Conservation (phyloP, 768 basidiomycete genomes). For the Kwoniella heveanensis region DNA sequence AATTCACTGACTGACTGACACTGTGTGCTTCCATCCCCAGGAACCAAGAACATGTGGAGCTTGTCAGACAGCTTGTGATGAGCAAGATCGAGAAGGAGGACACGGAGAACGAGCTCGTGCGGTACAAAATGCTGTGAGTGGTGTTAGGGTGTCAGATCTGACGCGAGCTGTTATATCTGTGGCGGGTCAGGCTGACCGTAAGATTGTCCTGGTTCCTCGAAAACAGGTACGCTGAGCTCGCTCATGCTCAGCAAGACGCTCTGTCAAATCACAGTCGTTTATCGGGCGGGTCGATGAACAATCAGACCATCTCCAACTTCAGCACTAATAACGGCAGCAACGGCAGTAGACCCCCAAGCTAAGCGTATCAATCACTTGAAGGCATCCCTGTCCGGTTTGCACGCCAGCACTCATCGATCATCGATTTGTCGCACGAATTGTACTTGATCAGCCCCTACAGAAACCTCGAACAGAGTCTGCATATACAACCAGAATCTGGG, state of each 20-base stretch:
- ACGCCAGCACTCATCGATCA: no score
- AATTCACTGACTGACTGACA: conserved; percentile 11
- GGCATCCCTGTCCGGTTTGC: no score
- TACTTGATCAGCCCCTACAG: no score
- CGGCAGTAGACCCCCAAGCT: not conserved
- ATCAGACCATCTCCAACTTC: not conserved
- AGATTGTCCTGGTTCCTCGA: not conserved
- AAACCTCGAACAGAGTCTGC: no score
- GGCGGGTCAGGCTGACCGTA: no score
- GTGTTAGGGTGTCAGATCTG: not conserved
- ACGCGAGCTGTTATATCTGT: not conserved
- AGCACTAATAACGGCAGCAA: not conserved
- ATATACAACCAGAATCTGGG: no score
- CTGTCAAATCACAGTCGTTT: conserved; percentile 60
- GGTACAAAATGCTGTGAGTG: conserved; percentile 85
- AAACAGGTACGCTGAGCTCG: conserved; percentile 68
- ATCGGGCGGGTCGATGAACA: conserved; percentile 17
- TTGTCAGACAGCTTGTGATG: conserved; percentile 78
- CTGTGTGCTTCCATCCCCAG: conserved; percentile 28
- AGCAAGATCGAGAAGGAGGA: conserved; percentile 86
- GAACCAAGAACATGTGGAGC: conserved; percentile 55
- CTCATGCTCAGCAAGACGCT: conserved; percentile 74
- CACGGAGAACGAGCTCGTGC: conserved; percentile 87
- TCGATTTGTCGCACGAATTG: no score
- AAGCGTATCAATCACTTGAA: no score